Conservation (phyloP, 129 eudicot genomes). For the Mikania micrantha region DNA sequence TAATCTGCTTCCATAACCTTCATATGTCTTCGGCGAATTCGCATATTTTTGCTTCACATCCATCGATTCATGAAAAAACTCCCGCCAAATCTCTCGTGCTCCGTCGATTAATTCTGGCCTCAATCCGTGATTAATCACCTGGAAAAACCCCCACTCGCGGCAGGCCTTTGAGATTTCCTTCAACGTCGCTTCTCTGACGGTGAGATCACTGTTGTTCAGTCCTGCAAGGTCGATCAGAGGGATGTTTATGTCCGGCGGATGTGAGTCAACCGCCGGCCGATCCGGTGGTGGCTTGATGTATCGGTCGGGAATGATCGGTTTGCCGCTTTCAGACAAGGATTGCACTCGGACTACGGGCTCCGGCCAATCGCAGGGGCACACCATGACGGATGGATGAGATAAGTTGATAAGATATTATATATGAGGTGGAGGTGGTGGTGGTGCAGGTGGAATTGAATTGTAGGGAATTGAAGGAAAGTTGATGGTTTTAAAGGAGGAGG, state of each 20-base stretch:
- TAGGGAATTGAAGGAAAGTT: background rate
- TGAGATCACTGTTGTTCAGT: background rate
- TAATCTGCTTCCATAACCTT: slow-evolving; percentile 82
- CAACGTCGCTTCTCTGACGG: slow-evolving; percentile 7
- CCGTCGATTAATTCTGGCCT: slow-evolving; percentile 47
- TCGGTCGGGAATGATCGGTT: slow-evolving; percentile 35
- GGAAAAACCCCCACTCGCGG: slow-evolving; percentile 74
- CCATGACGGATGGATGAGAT: slow-evolving; percentile 17
- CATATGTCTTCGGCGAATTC: slow-evolving; percentile 63
- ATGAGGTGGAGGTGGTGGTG: background rate
- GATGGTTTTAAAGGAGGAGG: slow-evolving; percentile 8
- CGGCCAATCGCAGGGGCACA: slow-evolving; percentile 57
- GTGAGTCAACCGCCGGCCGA: slow-evolving; percentile 29
- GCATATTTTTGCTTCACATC: slow-evolving; percentile 67
- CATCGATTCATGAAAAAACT: slow-evolving; percentile 71
- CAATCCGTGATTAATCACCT: slow-evolving; percentile 69
- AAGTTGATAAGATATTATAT: background rate
- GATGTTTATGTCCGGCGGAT: slow-evolving; percentile 24
- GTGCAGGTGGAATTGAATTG: no score
- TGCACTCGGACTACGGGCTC: slow-evolving; percentile 79
- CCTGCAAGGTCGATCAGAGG: slow-evolving; percentile 55
- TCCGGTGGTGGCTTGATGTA: slow-evolving; percentile 58
- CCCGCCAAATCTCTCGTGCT: slow-evolving; percentile 57
- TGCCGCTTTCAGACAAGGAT: slow-evolving; percentile 45
- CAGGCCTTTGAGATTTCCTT: slow-evolving; percentile 43